Evolutionary conservation across 2,329 filamentous ascomycete genomes (phyloP).

Genomic region (Aspergillus fischeri): DNA sequence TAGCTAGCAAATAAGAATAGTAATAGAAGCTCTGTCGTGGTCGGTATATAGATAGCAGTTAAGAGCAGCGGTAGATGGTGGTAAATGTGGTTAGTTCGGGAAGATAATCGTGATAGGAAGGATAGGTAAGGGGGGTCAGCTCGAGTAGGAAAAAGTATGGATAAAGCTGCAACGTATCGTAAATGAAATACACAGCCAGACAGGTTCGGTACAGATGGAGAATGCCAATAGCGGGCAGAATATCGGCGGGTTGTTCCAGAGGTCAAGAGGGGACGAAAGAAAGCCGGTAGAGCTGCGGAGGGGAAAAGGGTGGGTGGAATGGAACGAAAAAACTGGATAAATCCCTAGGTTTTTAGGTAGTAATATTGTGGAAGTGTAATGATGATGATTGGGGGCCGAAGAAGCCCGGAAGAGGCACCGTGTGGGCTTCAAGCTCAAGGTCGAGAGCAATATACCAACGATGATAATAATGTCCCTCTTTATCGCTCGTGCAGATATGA

Average conservation of each 20-base stretch:
- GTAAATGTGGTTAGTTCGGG: neutral
- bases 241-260: neutral
- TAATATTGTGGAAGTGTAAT: neutral
- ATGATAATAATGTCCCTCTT: neutral
- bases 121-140: neutral
- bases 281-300: neutral
- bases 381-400: neutral
- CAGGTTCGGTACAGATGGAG: neutral
- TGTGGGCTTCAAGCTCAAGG: neutral
- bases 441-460: neutral
- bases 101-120: neutral
- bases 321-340: neutral
- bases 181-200: neutral
- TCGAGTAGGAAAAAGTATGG: neutral
- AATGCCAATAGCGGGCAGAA: neutral
- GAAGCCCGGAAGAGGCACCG: neutral
- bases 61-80: neutral
- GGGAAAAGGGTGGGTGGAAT: neutral
- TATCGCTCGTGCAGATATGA: neutral
- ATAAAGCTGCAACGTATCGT: neutral
- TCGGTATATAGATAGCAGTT: neutral
- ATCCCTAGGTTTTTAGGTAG: neutral
- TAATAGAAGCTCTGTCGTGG: neutral
- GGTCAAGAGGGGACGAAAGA: neutral
- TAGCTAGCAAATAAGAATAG: slow-evolving; percentile 1